Conservation (phyloP, 2,329 filamentous ascomycete species). For the Sclerotinia borealis region DNA sequence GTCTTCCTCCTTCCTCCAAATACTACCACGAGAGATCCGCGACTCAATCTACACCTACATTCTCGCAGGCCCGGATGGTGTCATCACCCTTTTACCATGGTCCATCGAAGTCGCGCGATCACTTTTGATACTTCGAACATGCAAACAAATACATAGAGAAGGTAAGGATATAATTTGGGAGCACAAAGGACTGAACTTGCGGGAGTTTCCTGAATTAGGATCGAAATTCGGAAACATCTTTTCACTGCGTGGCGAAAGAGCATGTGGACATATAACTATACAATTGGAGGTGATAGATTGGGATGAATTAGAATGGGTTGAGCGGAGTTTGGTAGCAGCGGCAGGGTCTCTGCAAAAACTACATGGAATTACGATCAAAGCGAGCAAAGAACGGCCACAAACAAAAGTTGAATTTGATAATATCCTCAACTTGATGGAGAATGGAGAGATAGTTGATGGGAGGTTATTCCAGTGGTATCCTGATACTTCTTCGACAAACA, state of each 20-base stretch:
- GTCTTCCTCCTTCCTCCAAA: slow-evolving; percentile 21
- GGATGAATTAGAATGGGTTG: slow-evolving; percentile 29
- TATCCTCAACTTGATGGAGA: slow-evolving; percentile 21
- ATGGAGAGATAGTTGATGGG: slow-evolving; percentile 25
- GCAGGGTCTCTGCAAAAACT: background rate
- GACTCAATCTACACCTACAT: slow-evolving; percentile 29
- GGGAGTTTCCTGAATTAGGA: slow-evolving; percentile 17
- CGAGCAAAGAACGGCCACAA: slow-evolving; percentile 25
- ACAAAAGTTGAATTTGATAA: slow-evolving; percentile 27
- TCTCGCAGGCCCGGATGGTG: slow-evolving; percentile 22
- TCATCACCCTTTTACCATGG: slow-evolving; percentile 26
- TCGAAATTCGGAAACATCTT: slow-evolving; percentile 15
- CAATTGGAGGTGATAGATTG: slow-evolving; percentile 28
- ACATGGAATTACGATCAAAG: slow-evolving; percentile 21
- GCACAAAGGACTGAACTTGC: slow-evolving; percentile 24
- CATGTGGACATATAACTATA: slow-evolving; percentile 20
- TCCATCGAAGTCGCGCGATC: slow-evolving; percentile 24
- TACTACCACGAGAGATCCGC: slow-evolving; percentile 28
- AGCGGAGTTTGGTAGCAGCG: background rate
- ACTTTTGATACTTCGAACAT: slow-evolving; percentile 27
- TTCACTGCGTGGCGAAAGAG: background rate
- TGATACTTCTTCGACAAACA: background rate
- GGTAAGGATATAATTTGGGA: slow-evolving; percentile 29
- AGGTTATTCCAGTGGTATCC: slow-evolving; percentile 22
- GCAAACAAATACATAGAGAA: slow-evolving; percentile 29